Base-by-base conservation (phyloP, 176 grass and related monocot genomes). In the Melocanna baccifera region DNA sequence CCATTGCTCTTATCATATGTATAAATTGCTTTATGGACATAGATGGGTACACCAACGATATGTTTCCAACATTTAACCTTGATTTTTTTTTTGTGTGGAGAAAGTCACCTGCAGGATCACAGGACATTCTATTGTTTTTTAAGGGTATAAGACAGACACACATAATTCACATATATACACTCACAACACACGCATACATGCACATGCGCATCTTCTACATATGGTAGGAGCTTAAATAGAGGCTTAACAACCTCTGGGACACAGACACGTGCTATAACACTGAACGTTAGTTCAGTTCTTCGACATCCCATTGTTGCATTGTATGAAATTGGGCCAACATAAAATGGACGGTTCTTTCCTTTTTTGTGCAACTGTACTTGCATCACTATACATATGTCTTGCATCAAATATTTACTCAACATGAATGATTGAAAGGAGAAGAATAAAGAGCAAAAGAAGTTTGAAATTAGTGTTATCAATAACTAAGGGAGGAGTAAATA, bases 1-100 rank as follows among this genome's bases (percentile, higher is more conserved):
- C 30, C n/a, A 19, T 2, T 69, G 39, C 32, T 48, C 16, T 18
- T 71, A 77, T 59, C 77, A 42, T 40, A 51, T 68, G 62, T 43
- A 55, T 28, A 34, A 85, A 76, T 81, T 70, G 52, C 70, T 75
- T 14, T 18, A 69, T 69, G 69, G 20, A 89, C 86, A 39, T 8
- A 73, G 3, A 57, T 42, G 11, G 41, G 9, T 37, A 40, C 48
- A 26, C 59, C 15, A 32, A 30, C 48, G 26, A 1, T 72, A 26
- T 10, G 23, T 34, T 45, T 40, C 14, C 53, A 48, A 14, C 37
- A 59, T 68, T 26, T 69, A 12, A 3, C 40, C 4, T 67, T 11
- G 12, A 13, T 34, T 78, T 39, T 10, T 40, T 52, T 18, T n/a
- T 19, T 1, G 28, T 4, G 8, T 6, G 66, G 9, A 50, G 16